Percentiles rank a stretch among this genome's conserved stretches.
phyloP scores from a whole-genome alignment of 1,139 yeast species.

The Sugiyamaella japonica region DNA sequence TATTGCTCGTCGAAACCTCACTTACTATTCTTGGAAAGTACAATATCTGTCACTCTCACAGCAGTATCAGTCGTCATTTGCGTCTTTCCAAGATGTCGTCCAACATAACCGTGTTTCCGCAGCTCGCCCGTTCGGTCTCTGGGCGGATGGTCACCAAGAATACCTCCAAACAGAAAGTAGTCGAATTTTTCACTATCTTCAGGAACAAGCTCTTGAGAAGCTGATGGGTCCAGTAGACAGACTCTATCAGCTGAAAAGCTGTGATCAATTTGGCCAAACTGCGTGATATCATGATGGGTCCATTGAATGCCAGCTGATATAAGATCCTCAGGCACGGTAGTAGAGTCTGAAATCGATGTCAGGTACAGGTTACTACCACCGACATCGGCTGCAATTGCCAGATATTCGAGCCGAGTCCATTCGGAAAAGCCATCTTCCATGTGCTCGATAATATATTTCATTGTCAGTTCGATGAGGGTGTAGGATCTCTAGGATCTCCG shows the following conservation, averaged over 20 bases:
- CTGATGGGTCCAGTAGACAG: constrained; percentile 88
- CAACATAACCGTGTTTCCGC: constrained; percentile 76
- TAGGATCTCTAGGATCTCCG: no score
- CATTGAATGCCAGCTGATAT: constrained; percentile 69
- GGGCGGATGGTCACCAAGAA: constrained; percentile 95
- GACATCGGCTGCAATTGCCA: constrained; percentile 77
- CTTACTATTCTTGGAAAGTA: constrained; percentile 55
- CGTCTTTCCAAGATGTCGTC: constrained; percentile 78
- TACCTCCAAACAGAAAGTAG: constrained; percentile 94
- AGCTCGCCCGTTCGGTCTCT: constrained; percentile 92
- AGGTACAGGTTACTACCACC: constrained; percentile 74
- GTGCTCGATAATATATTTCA: constrained; percentile 87
- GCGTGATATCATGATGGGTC: constrained; percentile 73
- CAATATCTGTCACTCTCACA: constrained; percentile 80
- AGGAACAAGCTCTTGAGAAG: constrained; percentile 70
- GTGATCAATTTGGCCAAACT: constrained; percentile 45
- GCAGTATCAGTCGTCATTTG: constrained; percentile 99
- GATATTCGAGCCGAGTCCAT: constrained; percentile 90
- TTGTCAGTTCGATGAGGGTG: constrained; percentile 1
- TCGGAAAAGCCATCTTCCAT: constrained; percentile 97
- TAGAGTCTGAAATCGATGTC: constrained; percentile 68
- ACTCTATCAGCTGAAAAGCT: constrained; percentile 54
- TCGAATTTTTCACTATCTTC: constrained; percentile 66
- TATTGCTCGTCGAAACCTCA: neutral
- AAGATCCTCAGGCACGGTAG: constrained; percentile 59